Conservation (phyloP, 2,329 filamentous ascomycete genomes). For the Didymella exigua region DNA sequence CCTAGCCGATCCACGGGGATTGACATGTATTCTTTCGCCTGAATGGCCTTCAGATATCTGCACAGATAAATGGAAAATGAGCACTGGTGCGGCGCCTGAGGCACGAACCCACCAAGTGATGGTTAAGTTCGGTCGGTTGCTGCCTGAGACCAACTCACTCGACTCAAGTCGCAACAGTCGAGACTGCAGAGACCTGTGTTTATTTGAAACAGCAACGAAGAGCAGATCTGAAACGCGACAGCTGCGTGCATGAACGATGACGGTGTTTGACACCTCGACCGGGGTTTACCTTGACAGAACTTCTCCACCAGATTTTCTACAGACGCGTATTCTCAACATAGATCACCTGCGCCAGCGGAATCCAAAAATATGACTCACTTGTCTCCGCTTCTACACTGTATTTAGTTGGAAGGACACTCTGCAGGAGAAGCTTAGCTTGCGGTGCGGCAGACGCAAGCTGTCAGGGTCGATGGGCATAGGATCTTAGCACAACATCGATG, state of each 20-base stretch:
- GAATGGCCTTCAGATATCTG: not conserved
- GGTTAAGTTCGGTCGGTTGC: too few species aligned
- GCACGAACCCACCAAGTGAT: too few species aligned
- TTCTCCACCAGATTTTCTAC: not conserved
- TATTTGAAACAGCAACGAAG: not conserved
- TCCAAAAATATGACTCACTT: not conserved
- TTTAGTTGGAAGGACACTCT: not conserved
- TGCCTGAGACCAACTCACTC: not conserved
- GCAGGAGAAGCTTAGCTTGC: not conserved
- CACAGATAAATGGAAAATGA: not conserved
- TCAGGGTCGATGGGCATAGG: not conserved
- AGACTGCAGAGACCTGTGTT: not conserved
- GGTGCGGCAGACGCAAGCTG: not conserved
- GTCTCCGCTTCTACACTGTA: not conserved
- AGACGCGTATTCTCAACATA: not conserved
- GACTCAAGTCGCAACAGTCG: not conserved
- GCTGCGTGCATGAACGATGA: constrained; percentile 6
- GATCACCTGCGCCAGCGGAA: not conserved
- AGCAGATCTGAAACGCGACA: constrained; percentile 5
- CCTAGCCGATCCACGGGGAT: not conserved
- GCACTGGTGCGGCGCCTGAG: not conserved
- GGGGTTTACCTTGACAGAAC: not conserved
- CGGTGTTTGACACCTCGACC: not conserved
- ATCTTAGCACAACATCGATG: not conserved
- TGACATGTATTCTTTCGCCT: not conserved